Evolutionary conservation across 2,329 filamentous ascomycete species (phyloP), one percentile per base, ranked within the genome.

Genomic region (Phyllosticta ampelicida): DNA sequence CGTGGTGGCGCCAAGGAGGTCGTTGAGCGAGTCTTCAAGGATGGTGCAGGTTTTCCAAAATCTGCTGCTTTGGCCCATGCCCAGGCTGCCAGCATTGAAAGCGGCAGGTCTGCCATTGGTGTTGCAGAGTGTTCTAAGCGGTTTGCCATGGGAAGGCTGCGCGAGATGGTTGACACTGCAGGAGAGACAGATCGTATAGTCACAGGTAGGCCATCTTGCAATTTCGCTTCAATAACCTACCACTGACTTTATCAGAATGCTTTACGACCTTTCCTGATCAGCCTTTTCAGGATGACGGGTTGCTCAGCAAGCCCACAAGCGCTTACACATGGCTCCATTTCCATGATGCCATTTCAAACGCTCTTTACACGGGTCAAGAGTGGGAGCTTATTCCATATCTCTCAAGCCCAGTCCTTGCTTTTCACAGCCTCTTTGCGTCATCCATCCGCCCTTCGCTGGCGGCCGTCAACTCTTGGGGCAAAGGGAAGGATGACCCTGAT

Each of bases 291-390:
- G 94, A 99, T 70, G 94, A 99, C 71, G 87, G 86, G 0, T 86
- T 89, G 64, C 83, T 99, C 29, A 88, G 86, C 30, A 99, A 99
- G 68, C 95, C 95, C 0, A 85, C 86, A 63, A 76, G 81, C 1
- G 89, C 89, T 0, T 95, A 96, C 71, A 92, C 96, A 67, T 99
- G 94, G 94, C 81, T 99, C 58, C 80, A 95, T 70, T 97, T 99
- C 72, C 89, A 96, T 71, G 94, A 97, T 66, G 77, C 78, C 0
- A 85, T 95, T 62, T 90, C 89, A 21, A 85, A 86, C 0, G 84
- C 86, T 48, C 80, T 97, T 1, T 95, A 86, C 68, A 77, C 83
- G n/a, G 85, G 82, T 60, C 92, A 96, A 70, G 91, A 95, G 58
- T 99, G 94, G 88, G 94, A 99, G 71, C 77, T 99, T 16, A 83